Evolutionary conservation across 108 stramenopile species (phyloP).

Genomic region (Mayamaea pseudoterrestris): DNA sequence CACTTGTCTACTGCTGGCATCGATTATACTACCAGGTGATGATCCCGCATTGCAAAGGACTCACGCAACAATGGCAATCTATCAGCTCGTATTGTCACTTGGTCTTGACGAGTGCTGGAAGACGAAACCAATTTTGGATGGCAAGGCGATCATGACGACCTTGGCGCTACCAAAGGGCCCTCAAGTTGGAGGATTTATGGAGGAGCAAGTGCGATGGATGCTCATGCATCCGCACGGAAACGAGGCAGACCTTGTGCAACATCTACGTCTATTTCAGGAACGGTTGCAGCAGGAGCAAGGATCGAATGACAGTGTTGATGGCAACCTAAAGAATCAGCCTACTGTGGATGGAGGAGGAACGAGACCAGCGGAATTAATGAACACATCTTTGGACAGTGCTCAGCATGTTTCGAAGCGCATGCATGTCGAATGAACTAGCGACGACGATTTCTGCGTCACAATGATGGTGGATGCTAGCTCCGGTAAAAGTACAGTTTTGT

Average conservation of each 20-base stretch:
- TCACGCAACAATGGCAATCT: slow-evolving; percentile 24
- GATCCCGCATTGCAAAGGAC: background rate
- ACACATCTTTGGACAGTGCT: too few relatives aligned
- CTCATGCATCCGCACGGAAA: slow-evolving; percentile 59
- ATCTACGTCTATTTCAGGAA: too few relatives aligned
- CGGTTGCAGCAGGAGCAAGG: too few relatives aligned
- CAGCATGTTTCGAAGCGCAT: too few relatives aligned
- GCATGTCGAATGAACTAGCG: too few relatives aligned
- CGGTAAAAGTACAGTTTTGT: too few relatives aligned
- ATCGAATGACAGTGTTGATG: too few relatives aligned
- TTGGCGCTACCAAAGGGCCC: slow-evolving; percentile 53
- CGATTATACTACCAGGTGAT: slow-evolving; percentile 12
- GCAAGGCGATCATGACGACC: slow-evolving; percentile 47
- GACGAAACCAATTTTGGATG: slow-evolving; percentile 55
- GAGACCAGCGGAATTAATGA: too few relatives aligned
- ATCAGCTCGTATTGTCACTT: slow-evolving; percentile 30
- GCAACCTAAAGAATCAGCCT: too few relatives aligned
- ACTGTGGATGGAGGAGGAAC: too few relatives aligned
- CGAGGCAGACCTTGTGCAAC: slow-evolving; percentile 37
- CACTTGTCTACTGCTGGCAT: slow-evolving; percentile 43
- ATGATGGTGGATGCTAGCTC: too few relatives aligned
- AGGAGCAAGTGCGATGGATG: slow-evolving; percentile 74
- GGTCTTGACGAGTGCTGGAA: slow-evolving; percentile 68
- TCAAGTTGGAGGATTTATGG: slow-evolving; percentile 39
- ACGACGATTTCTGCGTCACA: too few relatives aligned